These are phyloP conservation scores for Tulasnella sp. DNA, from an alignment of 768 basidiomycete genomes.

Conservation along the genomic window DNA sequence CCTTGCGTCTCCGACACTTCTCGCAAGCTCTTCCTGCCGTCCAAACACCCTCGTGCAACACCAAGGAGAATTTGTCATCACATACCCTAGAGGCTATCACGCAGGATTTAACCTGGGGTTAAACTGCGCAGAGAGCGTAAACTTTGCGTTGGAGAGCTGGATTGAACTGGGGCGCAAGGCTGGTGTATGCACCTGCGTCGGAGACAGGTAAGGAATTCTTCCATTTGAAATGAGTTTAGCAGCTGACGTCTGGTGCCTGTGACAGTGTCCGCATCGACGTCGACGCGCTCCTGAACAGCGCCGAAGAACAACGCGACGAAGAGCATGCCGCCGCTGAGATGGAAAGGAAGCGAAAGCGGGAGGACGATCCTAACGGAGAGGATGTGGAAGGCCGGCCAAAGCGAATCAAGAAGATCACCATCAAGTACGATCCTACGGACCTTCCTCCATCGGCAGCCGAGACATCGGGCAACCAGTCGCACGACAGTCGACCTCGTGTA, in stretches of 20 bases:
- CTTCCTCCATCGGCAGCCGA: background rate
- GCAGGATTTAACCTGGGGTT: slow-evolving; percentile 49
- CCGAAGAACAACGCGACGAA: slow-evolving; percentile 49
- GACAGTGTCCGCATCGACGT: slow-evolving; percentile 89
- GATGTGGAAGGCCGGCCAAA: slow-evolving; percentile 29
- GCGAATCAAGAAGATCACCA: slow-evolving; percentile 27
- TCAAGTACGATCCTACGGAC: slow-evolving; percentile 26
- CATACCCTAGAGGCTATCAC: slow-evolving; percentile 48
- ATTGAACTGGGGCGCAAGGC: slow-evolving; percentile 81
- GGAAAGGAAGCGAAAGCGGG: slow-evolving; percentile 47
- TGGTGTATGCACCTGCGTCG: slow-evolving; percentile 67
- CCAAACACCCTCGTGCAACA: slow-evolving; percentile 90
- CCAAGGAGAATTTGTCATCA: slow-evolving; percentile 49
- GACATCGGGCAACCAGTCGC: background rate
- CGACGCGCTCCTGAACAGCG: slow-evolving; percentile 71
- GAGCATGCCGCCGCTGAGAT: slow-evolving; percentile 41
- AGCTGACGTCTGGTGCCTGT: slow-evolving; percentile 28
- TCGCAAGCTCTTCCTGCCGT: slow-evolving; percentile 72
- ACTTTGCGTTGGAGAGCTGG: slow-evolving; percentile 48
- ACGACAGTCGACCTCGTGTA: slow-evolving; percentile 33
- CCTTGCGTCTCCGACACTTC: slow-evolving; percentile 78
- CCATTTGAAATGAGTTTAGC: slow-evolving; percentile 9
- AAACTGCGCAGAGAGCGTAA: slow-evolving; percentile 49
- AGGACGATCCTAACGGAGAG: slow-evolving; percentile 40
- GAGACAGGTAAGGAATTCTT: slow-evolving; percentile 55